Evolutionary conservation across 164 flowering plant species (phyloP).

Genomic region (Euptelea pleiosperma): DNA sequence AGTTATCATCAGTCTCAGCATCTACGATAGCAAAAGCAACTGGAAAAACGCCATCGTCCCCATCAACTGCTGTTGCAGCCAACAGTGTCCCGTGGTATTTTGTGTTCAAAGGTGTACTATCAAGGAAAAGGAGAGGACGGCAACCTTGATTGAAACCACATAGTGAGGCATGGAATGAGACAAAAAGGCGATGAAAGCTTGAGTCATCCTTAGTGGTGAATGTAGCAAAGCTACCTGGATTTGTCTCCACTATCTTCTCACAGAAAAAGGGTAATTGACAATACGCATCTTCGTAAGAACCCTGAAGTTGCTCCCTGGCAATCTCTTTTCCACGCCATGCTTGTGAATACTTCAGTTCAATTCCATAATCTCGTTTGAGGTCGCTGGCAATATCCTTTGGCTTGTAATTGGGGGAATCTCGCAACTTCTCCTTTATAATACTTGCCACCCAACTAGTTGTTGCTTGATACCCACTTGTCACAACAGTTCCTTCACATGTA

Average conservation of each 20-base stretch:
- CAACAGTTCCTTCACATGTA: constrained; percentile 63
- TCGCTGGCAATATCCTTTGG: constrained; percentile 47
- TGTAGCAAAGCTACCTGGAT: constrained; percentile 47
- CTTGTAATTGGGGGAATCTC: constrained; percentile 39
- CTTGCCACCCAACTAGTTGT: constrained; percentile 51
- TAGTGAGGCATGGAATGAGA: constrained; percentile 42
- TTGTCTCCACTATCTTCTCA: constrained; percentile 47
- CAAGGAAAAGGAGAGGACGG: constrained; percentile 57
- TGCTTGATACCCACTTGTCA: constrained; percentile 48
- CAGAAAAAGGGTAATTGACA: constrained; percentile 47
- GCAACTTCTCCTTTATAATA: constrained; percentile 45
- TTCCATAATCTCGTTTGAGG: constrained; percentile 44
- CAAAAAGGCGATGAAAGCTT: constrained; percentile 43
- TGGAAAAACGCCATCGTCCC: constrained; percentile 55
- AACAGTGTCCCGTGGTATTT: constrained; percentile 56
- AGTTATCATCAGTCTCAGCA: constrained; percentile 46
- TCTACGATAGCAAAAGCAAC: constrained; percentile 63
- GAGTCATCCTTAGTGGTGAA: constrained; percentile 37
- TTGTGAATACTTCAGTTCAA: constrained; percentile 41
- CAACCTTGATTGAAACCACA: constrained; percentile 49
- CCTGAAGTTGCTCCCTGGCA: constrained; percentile 46
- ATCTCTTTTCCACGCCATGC: constrained; percentile 51
- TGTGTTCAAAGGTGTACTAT: constrained; percentile 44
- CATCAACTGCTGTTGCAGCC: constrained; percentile 63
- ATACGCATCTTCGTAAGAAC: constrained; percentile 46